Evolutionary conservation across 352 stramenopile genomes (phyloP).

Genomic region (Globisporangium nagaii): DNA sequence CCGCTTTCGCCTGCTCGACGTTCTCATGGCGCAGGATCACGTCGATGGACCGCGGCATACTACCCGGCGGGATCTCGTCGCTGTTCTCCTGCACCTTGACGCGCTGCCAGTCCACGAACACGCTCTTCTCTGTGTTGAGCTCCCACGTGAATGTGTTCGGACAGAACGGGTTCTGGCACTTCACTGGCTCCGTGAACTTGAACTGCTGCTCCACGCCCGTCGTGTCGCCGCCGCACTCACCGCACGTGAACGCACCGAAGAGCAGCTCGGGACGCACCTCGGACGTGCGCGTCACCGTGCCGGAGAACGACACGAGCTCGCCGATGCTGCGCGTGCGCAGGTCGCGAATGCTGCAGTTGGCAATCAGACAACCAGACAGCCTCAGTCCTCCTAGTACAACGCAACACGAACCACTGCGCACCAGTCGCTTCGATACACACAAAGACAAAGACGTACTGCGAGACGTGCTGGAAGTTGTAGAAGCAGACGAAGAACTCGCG

Average conservation of each 20-base stretch:
- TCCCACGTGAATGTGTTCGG: slow-evolving; percentile 85
- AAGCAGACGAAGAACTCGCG: slow-evolving; percentile 87
- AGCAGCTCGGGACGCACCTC: slow-evolving; percentile 98
- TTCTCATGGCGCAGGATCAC: slow-evolving; percentile 98
- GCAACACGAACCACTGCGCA: no score
- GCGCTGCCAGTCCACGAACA: slow-evolving; percentile 99
- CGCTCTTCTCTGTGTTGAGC: slow-evolving; percentile 86
- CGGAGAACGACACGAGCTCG: slow-evolving; percentile 89
- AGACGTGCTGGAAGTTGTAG: slow-evolving; percentile 87
- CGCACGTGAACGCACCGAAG: slow-evolving; percentile 93
- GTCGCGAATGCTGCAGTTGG: slow-evolving; percentile 76
- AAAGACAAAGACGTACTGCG: slow-evolving; percentile 41
- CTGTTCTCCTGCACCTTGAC: slow-evolving; percentile 98
- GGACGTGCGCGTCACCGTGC: slow-evolving; percentile 96
- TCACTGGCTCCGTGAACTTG: slow-evolving; percentile 94
- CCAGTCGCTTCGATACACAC: background rate
- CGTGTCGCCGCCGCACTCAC: slow-evolving; percentile 90
- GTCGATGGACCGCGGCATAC: slow-evolving; percentile 96
- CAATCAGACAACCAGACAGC: background rate
- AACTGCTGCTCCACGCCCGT: slow-evolving; percentile 97
- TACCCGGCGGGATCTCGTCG: slow-evolving; percentile 97
- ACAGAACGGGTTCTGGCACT: slow-evolving; percentile 96
- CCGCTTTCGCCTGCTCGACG: slow-evolving; percentile 95
- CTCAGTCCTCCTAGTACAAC: no score
- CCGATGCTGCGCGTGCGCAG: slow-evolving; percentile 92